Conservation (phyloP, 2,329 filamentous ascomycete genomes). For the Pseudocercospora fijiensis region DNA sequence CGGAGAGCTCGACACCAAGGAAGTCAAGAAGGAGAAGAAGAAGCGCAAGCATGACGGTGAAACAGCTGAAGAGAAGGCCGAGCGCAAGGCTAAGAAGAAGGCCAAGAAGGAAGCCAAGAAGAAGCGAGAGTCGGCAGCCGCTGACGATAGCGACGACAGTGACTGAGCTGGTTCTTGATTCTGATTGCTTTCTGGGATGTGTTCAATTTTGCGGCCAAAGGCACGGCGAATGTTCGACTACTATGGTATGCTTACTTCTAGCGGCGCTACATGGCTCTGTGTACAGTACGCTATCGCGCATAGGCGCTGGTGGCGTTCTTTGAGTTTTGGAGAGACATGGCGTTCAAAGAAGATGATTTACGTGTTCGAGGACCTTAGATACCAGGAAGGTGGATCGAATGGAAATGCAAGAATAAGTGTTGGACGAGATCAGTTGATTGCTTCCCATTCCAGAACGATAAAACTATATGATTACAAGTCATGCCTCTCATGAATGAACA, state of each 20-base stretch:
- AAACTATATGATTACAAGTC: not conserved
- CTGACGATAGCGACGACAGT: constrained; percentile 33
- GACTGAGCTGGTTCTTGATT: constrained; percentile 17
- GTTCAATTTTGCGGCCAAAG: not conserved
- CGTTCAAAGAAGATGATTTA: not conserved
- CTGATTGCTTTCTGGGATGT: not conserved
- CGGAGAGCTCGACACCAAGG: constrained; percentile 32
- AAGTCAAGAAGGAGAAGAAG: constrained; percentile 39
- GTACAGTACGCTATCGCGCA: constrained; percentile 20
- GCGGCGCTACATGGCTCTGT: constrained; percentile 9
- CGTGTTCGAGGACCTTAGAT: not conserved
- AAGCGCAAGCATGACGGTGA: constrained; percentile 52
- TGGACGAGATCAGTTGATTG: not conserved
- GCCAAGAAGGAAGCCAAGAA: constrained; percentile 78
- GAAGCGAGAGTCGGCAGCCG: constrained; percentile 39
- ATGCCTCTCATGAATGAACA: constrained; percentile 1
- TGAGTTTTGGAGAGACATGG: constrained; percentile 9
- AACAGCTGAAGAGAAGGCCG: constrained; percentile 48
- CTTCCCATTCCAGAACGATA: not conserved
- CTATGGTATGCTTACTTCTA: constrained; percentile 9
- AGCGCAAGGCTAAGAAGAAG: constrained; percentile 68
- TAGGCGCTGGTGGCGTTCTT: constrained; percentile 16
- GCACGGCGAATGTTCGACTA: constrained; percentile 5
- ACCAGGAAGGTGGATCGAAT: not conserved
- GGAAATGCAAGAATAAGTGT: not conserved